phyloP scores from a whole-genome alignment of 2,329 filamentous ascomycete species.

The Diaporthe citri region DNA sequence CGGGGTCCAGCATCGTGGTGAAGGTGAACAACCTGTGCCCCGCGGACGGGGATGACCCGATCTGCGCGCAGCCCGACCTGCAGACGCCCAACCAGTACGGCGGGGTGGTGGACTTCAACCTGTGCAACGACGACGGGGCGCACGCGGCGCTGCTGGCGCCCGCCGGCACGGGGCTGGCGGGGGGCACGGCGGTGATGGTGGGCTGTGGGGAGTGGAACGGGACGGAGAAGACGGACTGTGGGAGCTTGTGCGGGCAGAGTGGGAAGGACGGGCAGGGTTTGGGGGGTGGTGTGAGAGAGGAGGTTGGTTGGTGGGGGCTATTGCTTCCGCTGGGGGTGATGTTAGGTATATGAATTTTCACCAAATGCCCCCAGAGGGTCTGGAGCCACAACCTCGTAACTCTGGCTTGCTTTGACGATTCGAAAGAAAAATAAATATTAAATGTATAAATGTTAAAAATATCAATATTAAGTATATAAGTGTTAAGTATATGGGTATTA shows the following conservation, averaged over 20 bases:
- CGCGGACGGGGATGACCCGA: constrained; percentile 13
- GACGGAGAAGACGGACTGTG: constrained; percentile 27
- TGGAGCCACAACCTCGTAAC: too few species aligned
- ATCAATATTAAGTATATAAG: too few species aligned
- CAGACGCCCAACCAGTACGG: constrained; percentile 31
- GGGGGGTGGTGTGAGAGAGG: constrained; percentile 11
- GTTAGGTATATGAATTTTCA: neutral
- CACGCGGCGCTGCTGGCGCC: constrained; percentile 31
- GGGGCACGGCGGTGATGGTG: constrained; percentile 20
- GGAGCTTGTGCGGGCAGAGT: constrained; percentile 23
- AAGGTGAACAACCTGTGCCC: constrained; percentile 37
- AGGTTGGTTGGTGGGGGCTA: constrained; percentile 15
- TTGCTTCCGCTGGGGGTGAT: constrained; percentile 11
- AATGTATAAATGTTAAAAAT: too few species aligned
- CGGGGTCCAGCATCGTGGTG: constrained; percentile 30
- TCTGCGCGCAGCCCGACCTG: constrained; percentile 32
- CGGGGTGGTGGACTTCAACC: constrained; percentile 30
- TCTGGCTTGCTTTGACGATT: too few species aligned
- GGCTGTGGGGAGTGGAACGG: constrained; percentile 28
- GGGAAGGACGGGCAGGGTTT: neutral
- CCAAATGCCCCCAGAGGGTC: too few species aligned
- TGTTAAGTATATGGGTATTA: too few species aligned
- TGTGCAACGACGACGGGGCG: constrained; percentile 33
- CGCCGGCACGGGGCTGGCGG: constrained; percentile 1
- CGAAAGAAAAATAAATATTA: too few species aligned